A percentile compares a stretch with the other conserved stretches of the same genome.
phyloP scores from a whole-genome alignment of 2,329 filamentous ascomycete genomes.

The Ceratocystis variospora region DNA sequence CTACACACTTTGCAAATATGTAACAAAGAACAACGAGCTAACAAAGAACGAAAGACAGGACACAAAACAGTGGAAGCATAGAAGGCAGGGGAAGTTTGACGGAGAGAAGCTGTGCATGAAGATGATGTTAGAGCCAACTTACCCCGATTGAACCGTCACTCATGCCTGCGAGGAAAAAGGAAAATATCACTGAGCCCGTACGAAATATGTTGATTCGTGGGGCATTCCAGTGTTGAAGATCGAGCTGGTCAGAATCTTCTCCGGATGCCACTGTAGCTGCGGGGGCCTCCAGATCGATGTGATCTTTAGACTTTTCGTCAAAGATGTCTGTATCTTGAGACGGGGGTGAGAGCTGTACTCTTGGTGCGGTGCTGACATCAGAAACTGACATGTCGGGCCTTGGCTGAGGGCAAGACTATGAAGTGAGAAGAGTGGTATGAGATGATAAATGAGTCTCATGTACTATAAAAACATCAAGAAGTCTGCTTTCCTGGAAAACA shows the following conservation, averaged over 20 bases:
- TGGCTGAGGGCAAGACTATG: background rate
- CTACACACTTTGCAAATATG: too few relatives aligned
- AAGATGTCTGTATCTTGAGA: background rate
- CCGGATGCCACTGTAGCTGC: background rate
- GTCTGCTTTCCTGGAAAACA: background rate
- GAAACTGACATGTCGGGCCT: background rate
- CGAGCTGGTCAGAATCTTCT: slow-evolving; percentile 13
- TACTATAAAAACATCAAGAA: background rate
- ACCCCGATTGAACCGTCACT: slow-evolving; percentile 55
- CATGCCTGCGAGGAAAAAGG: slow-evolving; percentile 52
- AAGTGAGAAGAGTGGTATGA: background rate
- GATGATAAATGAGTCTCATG: background rate
- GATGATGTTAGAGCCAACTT: slow-evolving; percentile 23
- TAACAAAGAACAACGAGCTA: background rate
- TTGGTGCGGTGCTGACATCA: background rate
- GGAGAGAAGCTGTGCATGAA: too few relatives aligned
- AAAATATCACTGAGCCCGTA: slow-evolving; percentile 44
- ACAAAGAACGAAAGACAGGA: background rate
- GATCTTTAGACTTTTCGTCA: slow-evolving; percentile 10
- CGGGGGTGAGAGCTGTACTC: background rate
- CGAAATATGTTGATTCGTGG: slow-evolving; percentile 45
- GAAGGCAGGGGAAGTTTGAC: too few relatives aligned
- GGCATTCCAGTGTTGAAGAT: slow-evolving; percentile 48
- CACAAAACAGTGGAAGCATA: background rate
- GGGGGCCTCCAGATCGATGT: background rate